Conservation (phyloP, 345 rosid genomes). For the Acer campestre region DNA sequence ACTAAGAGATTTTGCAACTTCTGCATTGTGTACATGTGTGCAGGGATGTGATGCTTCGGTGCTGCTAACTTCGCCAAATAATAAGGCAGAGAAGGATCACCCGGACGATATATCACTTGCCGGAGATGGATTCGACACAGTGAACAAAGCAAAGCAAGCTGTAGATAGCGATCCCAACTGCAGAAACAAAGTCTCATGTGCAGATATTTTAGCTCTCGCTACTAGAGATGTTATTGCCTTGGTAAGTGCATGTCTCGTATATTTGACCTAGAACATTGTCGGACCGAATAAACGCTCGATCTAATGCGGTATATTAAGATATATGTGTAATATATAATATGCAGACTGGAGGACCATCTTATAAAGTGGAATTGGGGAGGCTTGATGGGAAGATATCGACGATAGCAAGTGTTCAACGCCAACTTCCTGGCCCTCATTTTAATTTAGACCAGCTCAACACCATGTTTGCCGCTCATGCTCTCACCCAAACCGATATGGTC, state of each 20-base stretch:
- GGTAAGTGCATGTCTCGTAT: constrained; percentile 43
- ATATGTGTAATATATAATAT: not conserved
- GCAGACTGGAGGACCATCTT: constrained; percentile 86
- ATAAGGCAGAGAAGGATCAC: constrained; percentile 58
- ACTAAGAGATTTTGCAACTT: too few relatives aligned
- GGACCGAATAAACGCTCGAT: too few relatives aligned
- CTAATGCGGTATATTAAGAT: too few relatives aligned
- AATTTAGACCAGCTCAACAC: constrained; percentile 65
- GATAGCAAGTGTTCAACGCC: constrained; percentile 55
- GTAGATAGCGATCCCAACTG: constrained; percentile 71
- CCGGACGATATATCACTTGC: constrained; percentile 60
- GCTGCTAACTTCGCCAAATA: constrained; percentile 33
- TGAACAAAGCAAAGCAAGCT: constrained; percentile 80
- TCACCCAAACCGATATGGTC: constrained; percentile 77
- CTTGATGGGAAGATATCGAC: constrained; percentile 75
- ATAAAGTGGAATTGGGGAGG: constrained; percentile 80
- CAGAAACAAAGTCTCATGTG: constrained; percentile 89
- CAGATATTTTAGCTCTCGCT: constrained; percentile 90
- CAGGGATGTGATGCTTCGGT: constrained; percentile 79
- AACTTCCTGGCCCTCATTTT: constrained; percentile 61
- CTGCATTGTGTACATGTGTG: not conserved
- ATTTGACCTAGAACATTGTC: too few relatives aligned
- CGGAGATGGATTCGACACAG: constrained; percentile 89
- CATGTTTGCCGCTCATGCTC: constrained; percentile 61
- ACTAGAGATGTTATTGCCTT: constrained; percentile 73